These are phyloP conservation scores for Amanita fuliginea DNA, from an alignment of 768 basidiomycete species.

Conservation along the genomic window DNA sequence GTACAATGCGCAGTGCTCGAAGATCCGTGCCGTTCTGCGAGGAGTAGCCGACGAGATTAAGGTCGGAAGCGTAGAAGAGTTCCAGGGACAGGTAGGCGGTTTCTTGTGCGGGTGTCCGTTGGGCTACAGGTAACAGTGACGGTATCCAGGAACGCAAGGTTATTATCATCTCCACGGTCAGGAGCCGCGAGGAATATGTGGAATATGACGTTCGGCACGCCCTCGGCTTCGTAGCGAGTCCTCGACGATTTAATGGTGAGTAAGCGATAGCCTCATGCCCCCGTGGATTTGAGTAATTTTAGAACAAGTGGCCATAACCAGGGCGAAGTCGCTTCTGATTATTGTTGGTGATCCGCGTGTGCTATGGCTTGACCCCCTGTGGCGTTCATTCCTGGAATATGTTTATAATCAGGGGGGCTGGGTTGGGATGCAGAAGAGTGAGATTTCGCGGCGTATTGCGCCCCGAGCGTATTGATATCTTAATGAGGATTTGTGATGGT, in stretches of 20 bases:
- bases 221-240: constrained; percentile 48
- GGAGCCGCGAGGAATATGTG: constrained; percentile 42
- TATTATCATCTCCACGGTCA: constrained; percentile 48
- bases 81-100: constrained; percentile 47
- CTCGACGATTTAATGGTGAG: constrained; percentile 50
- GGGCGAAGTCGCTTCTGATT: constrained; percentile 49
- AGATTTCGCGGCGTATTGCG: constrained; percentile 27
- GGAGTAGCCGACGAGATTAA: constrained; percentile 31
- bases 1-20: constrained; percentile 48
- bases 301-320: constrained; percentile 45
- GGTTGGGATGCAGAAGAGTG: constrained; percentile 37
- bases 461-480: background rate
- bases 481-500: constrained; percentile 11
- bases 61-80: constrained; percentile 57
- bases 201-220: constrained; percentile 44
- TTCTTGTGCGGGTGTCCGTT: constrained; percentile 20
- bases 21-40: constrained; percentile 29
- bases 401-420: constrained; percentile 43
- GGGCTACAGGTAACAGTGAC: constrained; percentile 14
- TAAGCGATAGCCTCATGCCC: background rate
- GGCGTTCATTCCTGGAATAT: constrained; percentile 52
- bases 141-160: constrained; percentile 36
- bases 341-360: constrained; percentile 50
- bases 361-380: constrained; percentile 50
- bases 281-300: background rate